Evolutionary conservation across 1,284 basidiomycete genomes (phyloP), one percentile per base, ranked within the genome.

Genomic region (Rhizoctonia solani): DNA sequence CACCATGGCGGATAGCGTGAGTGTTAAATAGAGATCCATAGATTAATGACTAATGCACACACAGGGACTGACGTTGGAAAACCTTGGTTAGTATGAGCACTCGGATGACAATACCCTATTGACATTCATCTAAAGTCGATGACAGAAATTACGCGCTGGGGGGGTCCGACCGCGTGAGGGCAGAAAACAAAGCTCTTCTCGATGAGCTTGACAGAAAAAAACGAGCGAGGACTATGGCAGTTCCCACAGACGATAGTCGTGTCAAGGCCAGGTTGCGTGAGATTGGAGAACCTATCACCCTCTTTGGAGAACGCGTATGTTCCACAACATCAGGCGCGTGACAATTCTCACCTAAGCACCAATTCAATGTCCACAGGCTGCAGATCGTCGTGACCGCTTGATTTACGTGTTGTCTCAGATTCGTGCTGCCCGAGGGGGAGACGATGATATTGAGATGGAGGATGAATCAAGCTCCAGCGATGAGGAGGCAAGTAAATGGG

Each of bases 121-220:
- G 23, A 52, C 32, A 8, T 14, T 11, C 30, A 9, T n/a, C 27
- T 54, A 30, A 21, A 71, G 70, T 71, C 16, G 70, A 71, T 34
- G 70, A 71, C 58, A 46, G 54, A 16, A 47, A 66, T 58, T 71
- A 70, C 37, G 46, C 67, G 1, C 58, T 71, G 39, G 70, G 70
- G 30, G 69, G 69, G 14, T 72, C 73, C 14, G 78, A 80, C 69
- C 74, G 79, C 5, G 79, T 79, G 52, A 72, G 79, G 46, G 75
- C 72, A 29, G 79, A 81, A 69, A 79, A 93, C 80, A 87, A 90
- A 73, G 87, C 88, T 69, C 84, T 95, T 54, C 81, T 95, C 61
- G 91, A 94, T 75, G 93, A 95, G 77, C 85, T 98, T n/a, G 94
- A 97, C 76, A 85, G 93, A 72, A 96, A 94, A 82, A 96, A 95